Conservation (phyloP, 148 eudicot genomes). For the Hydrangea macrophylla region DNA sequence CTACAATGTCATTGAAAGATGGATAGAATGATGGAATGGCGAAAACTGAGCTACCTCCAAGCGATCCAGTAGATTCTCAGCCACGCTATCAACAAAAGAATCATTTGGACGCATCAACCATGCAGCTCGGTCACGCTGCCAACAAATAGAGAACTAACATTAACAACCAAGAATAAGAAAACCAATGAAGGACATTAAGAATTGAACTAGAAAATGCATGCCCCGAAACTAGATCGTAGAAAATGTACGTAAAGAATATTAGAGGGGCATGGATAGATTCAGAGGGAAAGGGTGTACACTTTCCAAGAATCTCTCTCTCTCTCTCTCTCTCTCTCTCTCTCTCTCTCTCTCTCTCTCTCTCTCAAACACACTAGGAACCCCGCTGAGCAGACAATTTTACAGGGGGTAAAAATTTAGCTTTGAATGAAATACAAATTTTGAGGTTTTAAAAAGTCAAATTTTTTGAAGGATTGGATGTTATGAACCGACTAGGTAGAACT, state of each 20-base stretch:
- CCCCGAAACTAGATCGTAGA: too few relatives aligned
- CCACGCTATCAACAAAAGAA: constrained; percentile 76
- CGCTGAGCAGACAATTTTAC: not conserved
- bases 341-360: not conserved
- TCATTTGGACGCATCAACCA: constrained; percentile 77
- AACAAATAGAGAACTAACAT: not conserved
- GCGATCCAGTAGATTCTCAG: constrained; percentile 90
- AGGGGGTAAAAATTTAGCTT: not conserved
- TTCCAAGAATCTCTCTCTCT: not conserved
- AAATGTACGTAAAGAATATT: not conserved
- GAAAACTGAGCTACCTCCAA: constrained; percentile 53
- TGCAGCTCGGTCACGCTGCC: constrained; percentile 96
- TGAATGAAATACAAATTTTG: not conserved
- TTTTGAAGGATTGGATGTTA: too few relatives aligned
- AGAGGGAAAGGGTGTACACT: not conserved
- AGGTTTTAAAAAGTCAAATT: not conserved
- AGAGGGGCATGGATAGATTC: not conserved
- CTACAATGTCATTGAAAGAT: not conserved
- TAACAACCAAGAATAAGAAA: not conserved
- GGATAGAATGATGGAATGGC: not conserved
- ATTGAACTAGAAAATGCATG: not conserved
- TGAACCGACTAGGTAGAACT: too few relatives aligned
- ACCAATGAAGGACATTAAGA: not conserved
- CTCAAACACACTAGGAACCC: not conserved
- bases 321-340: not conserved